Conservation (phyloP, 306 rosid species). For the barrel medic (Medicago truncatula) region MtrunA17r5.0-ANR NC_053049.1:49661501-49662000, state of each 20-base stretch:
- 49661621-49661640: slow-evolving; percentile 94
- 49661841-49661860: no score
- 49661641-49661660: slow-evolving; percentile 73
- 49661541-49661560: slow-evolving; percentile 96
- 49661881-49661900: no score
- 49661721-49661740: slow-evolving; percentile 45
- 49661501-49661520: slow-evolving; percentile 92
- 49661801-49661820: not conserved
- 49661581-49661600: slow-evolving; percentile 77
- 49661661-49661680: slow-evolving; percentile 75
- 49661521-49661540: slow-evolving; percentile 90
- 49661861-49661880: no score
- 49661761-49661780: not conserved
- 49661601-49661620: slow-evolving; percentile 94
- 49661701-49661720: slow-evolving; percentile 56
- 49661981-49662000: no score
- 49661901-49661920: no score
- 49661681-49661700: slow-evolving; percentile 93
- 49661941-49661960: no score
- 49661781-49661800: not conserved
- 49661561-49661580: slow-evolving; percentile 95
- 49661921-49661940: no score
- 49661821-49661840: no score
- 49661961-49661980: no score
- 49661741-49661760: not conserved